A percentile compares a stretch with the other conserved stretches of the same genome.
These are phyloP conservation scores for Sporothrix luriei DNA, from an alignment of 2,329 filamentous ascomycete genomes.

Conservation along the genomic window DNA sequence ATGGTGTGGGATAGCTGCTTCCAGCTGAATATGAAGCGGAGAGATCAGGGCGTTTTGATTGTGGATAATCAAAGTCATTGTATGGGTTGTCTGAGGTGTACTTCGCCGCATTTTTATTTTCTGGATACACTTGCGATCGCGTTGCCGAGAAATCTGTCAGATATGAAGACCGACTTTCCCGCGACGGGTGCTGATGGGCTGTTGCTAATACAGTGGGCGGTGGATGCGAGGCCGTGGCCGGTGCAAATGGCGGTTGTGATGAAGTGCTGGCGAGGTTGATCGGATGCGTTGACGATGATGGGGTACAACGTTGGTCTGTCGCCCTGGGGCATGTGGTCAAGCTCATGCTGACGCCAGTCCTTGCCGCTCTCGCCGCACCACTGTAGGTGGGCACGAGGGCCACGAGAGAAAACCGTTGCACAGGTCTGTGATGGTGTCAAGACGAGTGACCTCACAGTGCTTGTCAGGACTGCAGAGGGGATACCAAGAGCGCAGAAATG, in stretches of 20 bases:
- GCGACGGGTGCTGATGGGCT: neutral
- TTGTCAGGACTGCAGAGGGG: neutral
- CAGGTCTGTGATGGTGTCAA: neutral
- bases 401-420: neutral
- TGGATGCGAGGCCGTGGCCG: slow-evolving; percentile 25
- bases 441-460: neutral
- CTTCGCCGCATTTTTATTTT: slow-evolving; percentile 30
- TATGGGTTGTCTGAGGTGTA: slow-evolving; percentile 41
- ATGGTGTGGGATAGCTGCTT: neutral
- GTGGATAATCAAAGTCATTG: slow-evolving; percentile 17
- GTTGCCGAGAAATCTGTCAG: neutral
- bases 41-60: slow-evolving; percentile 39
- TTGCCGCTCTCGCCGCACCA: slow-evolving; percentile 23
- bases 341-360: slow-evolving; percentile 23
- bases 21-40: slow-evolving; percentile 4
- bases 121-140: neutral
- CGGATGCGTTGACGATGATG: slow-evolving; percentile 10
- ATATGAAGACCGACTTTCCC: neutral
- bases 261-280: slow-evolving; percentile 33
- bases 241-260: slow-evolving; percentile 36
- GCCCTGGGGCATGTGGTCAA: slow-evolving; percentile 26
- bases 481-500: neutral
- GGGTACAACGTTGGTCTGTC: slow-evolving; percentile 23
- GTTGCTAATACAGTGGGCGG: slow-evolving; percentile 35
- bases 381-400: slow-evolving; percentile 26